These are phyloP conservation scores for sunflower (Helianthus annuus) DNA, from an alignment of 129 eudicot genomes.

Conservation along the genomic window HanXRQr2.0-SUNRISE NC_035435.2:74533724-74534223, in stretches of 20 bases:
- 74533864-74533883: conserved; percentile 99
- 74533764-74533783: conserved; percentile 84
- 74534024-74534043: neutral
- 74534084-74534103: neutral
- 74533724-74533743: conserved; percentile 77
- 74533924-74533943: neutral
- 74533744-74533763: conserved; percentile 97
- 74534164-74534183: neutral
- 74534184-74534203: conserved; percentile 18
- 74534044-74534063: conserved; percentile 6
- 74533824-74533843: conserved; percentile 78
- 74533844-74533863: conserved; percentile 73
- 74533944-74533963: neutral
- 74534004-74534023: neutral
- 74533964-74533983: neutral
- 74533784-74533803: conserved; percentile 83
- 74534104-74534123: conserved; percentile 7
- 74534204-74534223: conserved; percentile 7
- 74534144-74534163: neutral
- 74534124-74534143: neutral
- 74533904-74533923: conserved; percentile 38
- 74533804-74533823: conserved; percentile 90
- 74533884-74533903: conserved; percentile 92
- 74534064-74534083: conserved; percentile 12
- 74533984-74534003: conserved; percentile 1